Conservation (phyloP, 768 basidiomycete species). For the Russula sp. region DNA sequence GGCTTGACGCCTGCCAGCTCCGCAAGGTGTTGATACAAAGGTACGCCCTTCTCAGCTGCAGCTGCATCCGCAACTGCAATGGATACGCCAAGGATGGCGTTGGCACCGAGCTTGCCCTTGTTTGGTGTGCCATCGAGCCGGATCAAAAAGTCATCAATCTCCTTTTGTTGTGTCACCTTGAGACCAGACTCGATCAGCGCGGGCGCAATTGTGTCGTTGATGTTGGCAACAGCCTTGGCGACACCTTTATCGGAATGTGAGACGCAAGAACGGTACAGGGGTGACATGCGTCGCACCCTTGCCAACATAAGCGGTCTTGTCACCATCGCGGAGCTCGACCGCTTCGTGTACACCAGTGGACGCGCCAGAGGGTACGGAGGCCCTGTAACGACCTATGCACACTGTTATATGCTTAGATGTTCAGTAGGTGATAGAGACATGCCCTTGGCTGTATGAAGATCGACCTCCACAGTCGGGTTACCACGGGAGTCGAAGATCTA, state of each 20-base stretch:
- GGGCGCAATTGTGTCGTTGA: constrained; percentile 89
- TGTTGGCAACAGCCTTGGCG: constrained; percentile 87
- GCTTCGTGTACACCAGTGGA: constrained; percentile 98
- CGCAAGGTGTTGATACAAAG: constrained; percentile 95
- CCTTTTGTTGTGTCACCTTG: constrained; percentile 86
- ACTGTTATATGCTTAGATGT: constrained; percentile 21
- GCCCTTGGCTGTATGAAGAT: constrained; percentile 87
- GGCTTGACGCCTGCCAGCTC: constrained; percentile 93
- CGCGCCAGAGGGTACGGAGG: constrained; percentile 95
- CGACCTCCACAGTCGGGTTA: constrained; percentile 96
- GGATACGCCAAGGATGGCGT: constrained; percentile 97
- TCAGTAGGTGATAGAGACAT: constrained; percentile 29
- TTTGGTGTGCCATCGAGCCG: constrained; percentile 96
- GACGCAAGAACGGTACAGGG: background rate
- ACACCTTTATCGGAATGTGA: constrained; percentile 58
- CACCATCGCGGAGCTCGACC: constrained; percentile 96
- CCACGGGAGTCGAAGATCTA: constrained; percentile 99
- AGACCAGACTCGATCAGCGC: constrained; percentile 81
- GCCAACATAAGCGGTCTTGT: constrained; percentile 89
- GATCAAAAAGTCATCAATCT: constrained; percentile 97
- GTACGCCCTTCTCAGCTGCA: constrained; percentile 91
- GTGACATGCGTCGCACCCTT: constrained; percentile 61
- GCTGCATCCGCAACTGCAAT: constrained; percentile 93
- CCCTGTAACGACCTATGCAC: constrained; percentile 79
- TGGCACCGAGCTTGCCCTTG: constrained; percentile 99